Base-by-base conservation (phyloP, 176 grass and related monocot genomes). In the Puccinellia tenuiflora region DNA sequence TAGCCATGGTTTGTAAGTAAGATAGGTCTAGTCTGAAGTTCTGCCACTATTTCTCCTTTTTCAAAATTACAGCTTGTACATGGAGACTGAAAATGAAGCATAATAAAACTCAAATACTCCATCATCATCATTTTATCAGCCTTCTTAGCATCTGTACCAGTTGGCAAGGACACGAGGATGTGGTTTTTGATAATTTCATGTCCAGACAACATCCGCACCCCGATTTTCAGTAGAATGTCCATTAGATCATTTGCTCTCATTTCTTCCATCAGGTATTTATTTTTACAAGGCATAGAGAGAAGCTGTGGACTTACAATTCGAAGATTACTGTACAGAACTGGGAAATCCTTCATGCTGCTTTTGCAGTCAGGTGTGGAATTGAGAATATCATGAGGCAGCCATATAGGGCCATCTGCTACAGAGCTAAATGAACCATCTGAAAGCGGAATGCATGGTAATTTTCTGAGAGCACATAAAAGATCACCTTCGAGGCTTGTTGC, bases 171-270 rank as follows among this genome's bases (percentile, higher is more conserved):
- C 12, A 43, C 18, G 39, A 98, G 69, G 81, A 98, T 90, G 55
- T 98, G 96, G 84, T 86, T 91, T 86, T 83, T 93, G 24, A 98
- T 90, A 56, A 98, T 92, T 59, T 98, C 92, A 86, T 98, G 96
- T 50, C 86, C 87, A 92, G 96, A 98, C 73, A 98, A 82, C 73
- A 88, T 94, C n/a, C 55, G 78, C 71, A 88, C 91, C 46, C 96
- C 96, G 9, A 95, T 85, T 91, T 88, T 98, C 63, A 82, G 72
- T 34, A 98, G 87, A 77, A 95, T 90, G 52, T 95, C 90, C 55
- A 89, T 84, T 18, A 93, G 62, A 39, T 95, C 87, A 33, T 91
- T 82, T 51, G 74, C 59, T 90, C 88, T 94, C 68, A 68, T 88
- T 78, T 90, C 92, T 70, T 94, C 88, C 38, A 48, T 39, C 54